phyloP scores from a whole-genome alignment of 1,284 basidiomycete species.

The Leccinum pachyderme region DNA sequence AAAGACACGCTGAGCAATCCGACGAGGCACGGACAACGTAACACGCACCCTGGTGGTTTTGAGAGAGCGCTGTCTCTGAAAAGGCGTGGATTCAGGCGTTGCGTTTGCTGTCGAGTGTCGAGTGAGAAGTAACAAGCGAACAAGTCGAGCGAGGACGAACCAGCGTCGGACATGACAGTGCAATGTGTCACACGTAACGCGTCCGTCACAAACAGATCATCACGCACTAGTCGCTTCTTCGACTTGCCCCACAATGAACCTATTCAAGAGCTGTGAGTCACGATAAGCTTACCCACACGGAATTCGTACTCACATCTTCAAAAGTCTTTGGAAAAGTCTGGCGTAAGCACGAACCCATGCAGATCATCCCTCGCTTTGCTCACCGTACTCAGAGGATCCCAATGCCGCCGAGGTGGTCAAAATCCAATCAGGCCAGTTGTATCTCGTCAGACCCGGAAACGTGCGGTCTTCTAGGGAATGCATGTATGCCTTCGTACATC shows the following conservation, averaged over 20 bases:
- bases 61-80: conserved; percentile 10
- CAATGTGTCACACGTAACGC: conserved; percentile 21
- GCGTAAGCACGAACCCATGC: conserved; percentile 59
- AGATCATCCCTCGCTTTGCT: conserved; percentile 21
- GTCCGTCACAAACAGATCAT: conserved; percentile 25
- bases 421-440: conserved; percentile 90
- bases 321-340: conserved; percentile 91
- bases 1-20: not conserved
- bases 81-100: conserved; percentile 13
- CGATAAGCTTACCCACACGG: conserved; percentile 10
- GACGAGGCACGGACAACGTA: not conserved
- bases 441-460: conserved; percentile 86
- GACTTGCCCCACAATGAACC: conserved; percentile 56
- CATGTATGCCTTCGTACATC: conserved; percentile 67
- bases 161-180: conserved; percentile 15
- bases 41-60: conserved; percentile 17
- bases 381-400: conserved; percentile 58
- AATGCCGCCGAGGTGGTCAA: conserved; percentile 94
- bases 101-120: conserved; percentile 1
- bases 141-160: conserved; percentile 10
- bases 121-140: not conserved
- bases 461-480: conserved; percentile 93
- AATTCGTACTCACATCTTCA: conserved; percentile 12
- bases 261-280: conserved; percentile 78
- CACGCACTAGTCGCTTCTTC: conserved; percentile 1